Evolutionary conservation across 2,329 filamentous ascomycete species (phyloP).

Genomic region (Aspergillus eucalypticola): DNA sequence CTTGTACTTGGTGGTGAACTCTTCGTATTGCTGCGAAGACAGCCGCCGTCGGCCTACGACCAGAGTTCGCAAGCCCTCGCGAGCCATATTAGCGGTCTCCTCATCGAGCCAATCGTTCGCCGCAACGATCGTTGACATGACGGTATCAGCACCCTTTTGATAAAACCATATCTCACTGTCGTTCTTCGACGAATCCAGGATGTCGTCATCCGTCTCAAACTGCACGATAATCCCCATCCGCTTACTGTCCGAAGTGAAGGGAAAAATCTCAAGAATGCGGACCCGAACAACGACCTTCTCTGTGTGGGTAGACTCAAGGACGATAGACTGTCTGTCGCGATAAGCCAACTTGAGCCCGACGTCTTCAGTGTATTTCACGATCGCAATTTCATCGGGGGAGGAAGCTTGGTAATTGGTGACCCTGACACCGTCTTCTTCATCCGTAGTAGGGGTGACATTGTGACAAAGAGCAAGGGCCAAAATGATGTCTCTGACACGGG

Average conservation of each 20-base stretch:
- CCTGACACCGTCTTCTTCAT: slow-evolving; percentile 75
- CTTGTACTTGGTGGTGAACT: slow-evolving; percentile 73
- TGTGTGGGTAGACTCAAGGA: slow-evolving; percentile 73
- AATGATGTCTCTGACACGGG: slow-evolving; percentile 88
- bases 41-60: slow-evolving; percentile 92
- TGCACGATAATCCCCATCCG: slow-evolving; percentile 96
- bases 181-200: slow-evolving; percentile 52
- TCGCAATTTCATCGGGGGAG: slow-evolving; percentile 96
- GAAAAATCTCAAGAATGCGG: slow-evolving; percentile 89
- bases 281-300: slow-evolving; percentile 77
- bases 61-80: slow-evolving; percentile 89
- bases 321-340: slow-evolving; percentile 84
- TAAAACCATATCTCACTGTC: slow-evolving; percentile 94
- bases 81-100: slow-evolving; percentile 98
- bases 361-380: slow-evolving; percentile 91
- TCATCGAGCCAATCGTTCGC: slow-evolving; percentile 99
- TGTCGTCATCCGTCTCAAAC: slow-evolving; percentile 64
- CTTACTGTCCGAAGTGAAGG: slow-evolving; percentile 96
- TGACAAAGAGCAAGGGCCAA: slow-evolving; percentile 91
- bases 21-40: slow-evolving; percentile 73
- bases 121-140: slow-evolving; percentile 94
- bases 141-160: slow-evolving; percentile 96
- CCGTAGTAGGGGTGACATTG: slow-evolving; percentile 90
- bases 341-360: slow-evolving; percentile 82
- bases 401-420: slow-evolving; percentile 92